These are phyloP conservation scores for Solanum paucissectum DNA, from an alignment of 257 asterid species.

Conservation along the genomic window DNA sequence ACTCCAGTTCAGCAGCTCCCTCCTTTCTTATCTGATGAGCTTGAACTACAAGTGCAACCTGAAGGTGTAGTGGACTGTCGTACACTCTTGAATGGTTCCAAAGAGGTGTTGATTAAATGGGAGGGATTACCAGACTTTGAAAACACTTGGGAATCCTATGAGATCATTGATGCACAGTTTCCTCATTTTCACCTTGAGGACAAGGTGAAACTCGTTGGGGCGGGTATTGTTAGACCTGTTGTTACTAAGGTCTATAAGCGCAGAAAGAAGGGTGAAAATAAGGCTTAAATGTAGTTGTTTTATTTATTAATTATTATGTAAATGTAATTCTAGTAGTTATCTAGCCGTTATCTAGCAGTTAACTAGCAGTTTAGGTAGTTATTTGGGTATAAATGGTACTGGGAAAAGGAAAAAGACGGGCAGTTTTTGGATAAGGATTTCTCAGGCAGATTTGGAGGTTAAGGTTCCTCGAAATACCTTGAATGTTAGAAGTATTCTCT, in stretches of 20 bases:
- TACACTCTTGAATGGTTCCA: background rate
- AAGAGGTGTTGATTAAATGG: background rate
- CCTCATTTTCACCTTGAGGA: background rate
- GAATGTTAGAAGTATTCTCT: background rate
- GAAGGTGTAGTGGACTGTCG: background rate
- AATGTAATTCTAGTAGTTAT: background rate
- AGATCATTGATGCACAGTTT: background rate
- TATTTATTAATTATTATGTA: background rate
- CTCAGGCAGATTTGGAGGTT: background rate
- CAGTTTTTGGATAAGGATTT: background rate
- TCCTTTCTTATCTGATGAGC: no score
- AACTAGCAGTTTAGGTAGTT: no score
- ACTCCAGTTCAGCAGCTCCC: no score
- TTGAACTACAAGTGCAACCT: background rate
- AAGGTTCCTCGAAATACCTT: background rate
- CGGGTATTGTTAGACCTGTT: background rate
- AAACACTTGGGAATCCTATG: background rate
- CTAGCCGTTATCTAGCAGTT: background rate
- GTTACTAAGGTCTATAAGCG: background rate
- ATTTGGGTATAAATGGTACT: background rate
- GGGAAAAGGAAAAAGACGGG: background rate
- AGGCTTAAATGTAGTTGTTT: background rate
- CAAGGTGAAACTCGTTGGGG: background rate
- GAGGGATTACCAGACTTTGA: background rate
- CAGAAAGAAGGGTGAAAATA: background rate